Conservation (phyloP, 352 stramenopile genomes). For the Globisporangium lucens region DNA sequence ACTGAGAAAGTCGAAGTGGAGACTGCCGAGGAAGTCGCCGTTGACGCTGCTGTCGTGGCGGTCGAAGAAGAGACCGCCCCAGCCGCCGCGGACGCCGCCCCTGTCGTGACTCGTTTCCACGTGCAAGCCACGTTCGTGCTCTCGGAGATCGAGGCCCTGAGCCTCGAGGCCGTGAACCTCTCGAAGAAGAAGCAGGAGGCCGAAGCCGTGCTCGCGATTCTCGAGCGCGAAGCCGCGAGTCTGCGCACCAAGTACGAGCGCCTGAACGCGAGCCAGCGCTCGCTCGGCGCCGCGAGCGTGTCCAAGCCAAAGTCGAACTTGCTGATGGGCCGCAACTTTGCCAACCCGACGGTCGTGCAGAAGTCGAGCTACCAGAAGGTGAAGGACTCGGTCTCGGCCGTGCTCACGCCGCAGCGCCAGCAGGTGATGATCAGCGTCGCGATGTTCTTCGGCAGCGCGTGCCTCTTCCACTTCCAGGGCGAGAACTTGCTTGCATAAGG, state of each 20-base stretch:
- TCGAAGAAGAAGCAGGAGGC: constrained; percentile 83
- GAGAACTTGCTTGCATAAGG: constrained; percentile 79
- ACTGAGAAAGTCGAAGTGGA: constrained; percentile 16
- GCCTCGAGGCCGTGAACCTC: constrained; percentile 60
- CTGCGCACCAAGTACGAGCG: constrained; percentile 82
- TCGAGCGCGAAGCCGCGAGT: constrained; percentile 73
- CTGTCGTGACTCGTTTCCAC: constrained; percentile 51
- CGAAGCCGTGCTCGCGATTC: constrained; percentile 50
- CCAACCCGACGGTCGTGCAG: constrained; percentile 30
- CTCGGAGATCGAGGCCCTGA: constrained; percentile 77
- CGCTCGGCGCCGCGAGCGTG: constrained; percentile 45
- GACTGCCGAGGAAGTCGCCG: constrained; percentile 5
- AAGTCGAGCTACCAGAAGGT: constrained; percentile 69
- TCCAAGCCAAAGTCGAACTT: constrained; percentile 62
- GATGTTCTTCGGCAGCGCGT: constrained; percentile 74
- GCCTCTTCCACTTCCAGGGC: constrained; percentile 79
- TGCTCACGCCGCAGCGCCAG: constrained; percentile 72
- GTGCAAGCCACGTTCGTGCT: constrained; percentile 66
- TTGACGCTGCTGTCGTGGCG: constrained; percentile 1
- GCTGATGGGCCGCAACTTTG: constrained; percentile 50
- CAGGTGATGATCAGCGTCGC: constrained; percentile 67
- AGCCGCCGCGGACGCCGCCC: constrained; percentile 12
- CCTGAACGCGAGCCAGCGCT: constrained; percentile 73
- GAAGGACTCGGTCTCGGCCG: constrained; percentile 54
- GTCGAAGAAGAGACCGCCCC: constrained; percentile 17